Base-by-base conservation (phyloP, 2,329 filamentous ascomycete species). In the Epichloe sylvatica region DNA sequence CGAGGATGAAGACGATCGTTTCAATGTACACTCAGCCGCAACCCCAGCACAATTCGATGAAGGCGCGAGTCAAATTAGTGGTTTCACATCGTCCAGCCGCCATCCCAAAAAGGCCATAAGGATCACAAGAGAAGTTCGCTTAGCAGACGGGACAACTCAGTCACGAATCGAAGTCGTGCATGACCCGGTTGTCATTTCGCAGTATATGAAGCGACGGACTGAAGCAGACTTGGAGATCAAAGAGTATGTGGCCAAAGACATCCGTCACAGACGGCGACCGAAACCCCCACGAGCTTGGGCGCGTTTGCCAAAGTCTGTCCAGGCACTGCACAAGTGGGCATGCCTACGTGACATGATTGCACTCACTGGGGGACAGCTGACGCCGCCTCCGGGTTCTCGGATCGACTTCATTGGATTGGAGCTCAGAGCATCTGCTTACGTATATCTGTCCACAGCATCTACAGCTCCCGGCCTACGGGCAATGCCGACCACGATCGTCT, bases 161-260 rank as follows among this genome's bases (percentile, higher is more conserved):
- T 74, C 77, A 41, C 77, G 78, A 55, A 81, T 83, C 49, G 77
- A 88, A 57, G 68, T 82, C 15, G 75, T 94, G 33, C 82, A 83
- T 56, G 89, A 97, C 63, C 81, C 85, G 2, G 81, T 86, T 46
- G 88, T 97, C 46, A 94, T 95, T 65, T 80, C 84, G 53, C 84
- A 90, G 64, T 98, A 98, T 64, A 77, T 86, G 62, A 89, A 86
- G 67, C 76, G 85, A 54, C 81, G 86, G 56, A 79, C 83, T 52
- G 79, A 83, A 56, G 74, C 80, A 53, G 80, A 88, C 55, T 75
- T 86, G 52, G 77, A 86, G 55, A 78, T 80, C 54, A 83, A 84
- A 67, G 84, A 86, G 79, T 88, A 74, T 60, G 81, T 76, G 41
- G 40, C 47, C 53, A 45, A 25, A 33, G 51, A 51, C 30, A 42